Evolutionary conservation across 257 asterid genomes (phyloP), one percentile per base, ranked within the genome.

Genomic region (Fraxinus anomala): DNA sequence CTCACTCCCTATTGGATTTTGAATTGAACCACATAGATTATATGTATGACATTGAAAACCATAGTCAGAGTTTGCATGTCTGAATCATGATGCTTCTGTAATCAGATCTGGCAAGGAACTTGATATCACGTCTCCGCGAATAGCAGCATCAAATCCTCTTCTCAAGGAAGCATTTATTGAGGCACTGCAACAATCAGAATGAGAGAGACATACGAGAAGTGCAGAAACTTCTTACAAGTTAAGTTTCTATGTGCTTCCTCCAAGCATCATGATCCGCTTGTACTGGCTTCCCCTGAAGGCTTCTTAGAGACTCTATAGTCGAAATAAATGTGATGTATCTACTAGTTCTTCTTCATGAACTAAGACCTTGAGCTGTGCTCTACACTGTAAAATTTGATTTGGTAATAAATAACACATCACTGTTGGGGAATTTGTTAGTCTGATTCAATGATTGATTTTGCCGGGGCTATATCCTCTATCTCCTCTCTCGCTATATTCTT

Each of bases 101-200:
- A 59, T 59, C 87, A 92, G 97, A 65, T 89, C 96, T 3, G 97
- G 96, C 39, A 82, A 80, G 77, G 89, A 88, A 44, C 87, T 94
- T 61, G 91, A 94, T 73, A 85, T 92, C 84, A 87, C 92, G 9
- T 70, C 97, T 72, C 97, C 88, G 83, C 86, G 95, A 17, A 76
- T 92, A 68, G 98, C 98, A 77, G 97, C 96, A 73, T 85, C 96
- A 0, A 92, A 90, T 74, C 84, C 93, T 68, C 83, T 82, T 61
- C 84, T 94, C 63, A 91, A 90, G 87, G 88, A 86, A 4, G 91
- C 89, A 44, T 90, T 92, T 70, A 78, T 87, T 61, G 90, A 85
- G 83, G 95, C 92, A 69, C 77, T 94, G 85, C 85, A 80, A 76
- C 83, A 86, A 71, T 72, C 87, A n/a, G 89, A 90, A 77, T 90